Evolutionary conservation across 345 rosid species (phyloP), one percentile per base, ranked within the genome.

Genomic region (Linum lewisii): DNA sequence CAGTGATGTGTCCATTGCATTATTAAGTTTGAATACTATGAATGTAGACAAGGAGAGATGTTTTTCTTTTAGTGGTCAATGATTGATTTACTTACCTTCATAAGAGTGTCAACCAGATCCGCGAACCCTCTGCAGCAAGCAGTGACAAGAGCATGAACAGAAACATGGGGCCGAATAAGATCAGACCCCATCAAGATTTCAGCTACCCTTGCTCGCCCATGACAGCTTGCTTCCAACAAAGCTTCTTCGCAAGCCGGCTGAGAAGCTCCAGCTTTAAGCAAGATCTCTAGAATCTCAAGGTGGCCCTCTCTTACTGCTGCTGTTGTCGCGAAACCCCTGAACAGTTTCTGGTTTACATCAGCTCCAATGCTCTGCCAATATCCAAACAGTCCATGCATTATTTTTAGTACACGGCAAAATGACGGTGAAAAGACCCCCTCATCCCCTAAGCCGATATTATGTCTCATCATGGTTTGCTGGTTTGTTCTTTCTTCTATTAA

Each of bases 241-340:
- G 96, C 94, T 74, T 93, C 97, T 81, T 93, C 97, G 65, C 99
- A 93, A 62, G 97, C 90, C 4, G 82, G 84, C 78, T 85, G 99
- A 63, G 83, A 84, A 55, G 95, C 92, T 24, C 97, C 99, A 0
- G 97, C 90, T 71, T 87, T 87, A 21, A 93, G 76, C 71, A 93
- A 77, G 75, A 89, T 82, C 74, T 89, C 84, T 75, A 93, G 73
- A 61, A 93, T 87, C 80, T 85, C 82, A 16, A 78, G 78, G 63
- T 75, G 85, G 73, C 87, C 90, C 79, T 87, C 97, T 77, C 99
- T 82, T 57, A 84, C 96, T 26, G 99, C 95, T 53, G 85, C 88
- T 59, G 97, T 85, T 20, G 92, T 85, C 37, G 99, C 96, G 64
- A 73, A 93, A 26, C 99, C 99, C 78, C 84, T 81, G 73, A 93